Evolutionary conservation across 306 rosid genomes (phyloP).

Genomic region (Lathyrus sativus): DNA sequence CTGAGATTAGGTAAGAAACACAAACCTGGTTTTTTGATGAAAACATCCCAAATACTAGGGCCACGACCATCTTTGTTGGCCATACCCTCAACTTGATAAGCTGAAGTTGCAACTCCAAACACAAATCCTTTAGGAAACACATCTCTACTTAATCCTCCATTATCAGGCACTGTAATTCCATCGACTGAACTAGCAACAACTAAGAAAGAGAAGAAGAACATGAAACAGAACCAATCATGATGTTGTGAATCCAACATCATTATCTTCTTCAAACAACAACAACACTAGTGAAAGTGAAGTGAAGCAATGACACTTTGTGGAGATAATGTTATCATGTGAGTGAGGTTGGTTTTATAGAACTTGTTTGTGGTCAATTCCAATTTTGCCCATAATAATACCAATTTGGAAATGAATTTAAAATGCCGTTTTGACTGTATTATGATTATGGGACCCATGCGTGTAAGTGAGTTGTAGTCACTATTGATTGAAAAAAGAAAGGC

Average conservation of each 20-base stretch:
- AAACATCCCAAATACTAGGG: constrained; percentile 94
- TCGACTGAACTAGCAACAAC: neutral
- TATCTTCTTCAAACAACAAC: neutral
- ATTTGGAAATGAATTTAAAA: too few species aligned
- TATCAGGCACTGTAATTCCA: constrained; percentile 35
- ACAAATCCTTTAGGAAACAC: constrained; percentile 63
- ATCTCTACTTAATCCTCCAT: constrained; percentile 57
- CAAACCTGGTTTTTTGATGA: constrained; percentile 65
- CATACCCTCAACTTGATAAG: constrained; percentile 94
- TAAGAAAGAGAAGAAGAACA: neutral
- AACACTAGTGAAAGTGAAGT: neutral
- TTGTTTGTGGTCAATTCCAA: too few species aligned
- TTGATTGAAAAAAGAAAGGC: too few species aligned
- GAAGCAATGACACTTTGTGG: too few species aligned
- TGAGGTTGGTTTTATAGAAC: too few species aligned
- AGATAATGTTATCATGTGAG: neutral
- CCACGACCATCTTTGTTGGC: constrained; percentile 86
- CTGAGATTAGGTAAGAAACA: neutral
- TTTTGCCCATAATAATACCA: too few species aligned
- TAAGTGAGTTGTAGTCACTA: too few species aligned
- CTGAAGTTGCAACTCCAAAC: constrained; percentile 88
- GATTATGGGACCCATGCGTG: too few species aligned
- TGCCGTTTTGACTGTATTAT: too few species aligned
- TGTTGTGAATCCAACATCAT: constrained; percentile 1
- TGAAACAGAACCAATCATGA: neutral